Evolutionary conservation across 805 yeast genomes (phyloP).

Genomic region (Teunomyces tritomae): DNA sequence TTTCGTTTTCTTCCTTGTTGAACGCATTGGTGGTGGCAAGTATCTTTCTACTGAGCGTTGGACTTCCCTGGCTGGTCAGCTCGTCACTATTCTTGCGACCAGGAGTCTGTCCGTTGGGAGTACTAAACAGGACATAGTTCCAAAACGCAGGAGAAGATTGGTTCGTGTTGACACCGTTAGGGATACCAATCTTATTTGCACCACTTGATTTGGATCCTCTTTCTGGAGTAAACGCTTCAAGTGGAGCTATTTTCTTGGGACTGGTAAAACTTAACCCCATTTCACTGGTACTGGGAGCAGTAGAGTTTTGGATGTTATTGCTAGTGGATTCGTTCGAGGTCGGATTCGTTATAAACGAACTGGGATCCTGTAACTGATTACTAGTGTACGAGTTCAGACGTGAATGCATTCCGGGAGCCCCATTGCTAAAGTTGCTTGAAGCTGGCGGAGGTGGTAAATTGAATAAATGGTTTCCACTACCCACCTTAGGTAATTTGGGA

Average conservation of each 20-base stretch:
- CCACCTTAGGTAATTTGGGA: conserved; percentile 33
- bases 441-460: conserved; percentile 36
- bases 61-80: conserved; percentile 38
- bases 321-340: conserved; percentile 12
- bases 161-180: conserved; percentile 35
- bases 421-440: conserved; percentile 10
- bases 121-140: conserved; percentile 81
- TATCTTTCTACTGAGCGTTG: conserved; percentile 34
- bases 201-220: conserved; percentile 32
- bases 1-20: conserved; percentile 13
- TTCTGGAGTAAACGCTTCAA: conserved; percentile 46
- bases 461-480: conserved; percentile 21
- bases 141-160: conserved; percentile 87
- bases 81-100: conserved; percentile 38
- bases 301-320: conserved; percentile 13
- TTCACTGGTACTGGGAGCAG: conserved; percentile 31
- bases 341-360: conserved; percentile 10
- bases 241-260: conserved; percentile 41
- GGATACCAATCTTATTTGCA: conserved; percentile 19
- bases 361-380: conserved; percentile 6
- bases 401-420: conserved; percentile 23
- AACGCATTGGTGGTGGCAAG: conserved; percentile 3
- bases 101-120: conserved; percentile 46
- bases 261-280: conserved; percentile 38
- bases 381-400: conserved; percentile 27